A percentile compares a stretch with the other conserved stretches of the same genome.
phyloP scores from a whole-genome alignment of 495 filamentous ascomycete species.

The Aspergillus sparsus region DNA sequence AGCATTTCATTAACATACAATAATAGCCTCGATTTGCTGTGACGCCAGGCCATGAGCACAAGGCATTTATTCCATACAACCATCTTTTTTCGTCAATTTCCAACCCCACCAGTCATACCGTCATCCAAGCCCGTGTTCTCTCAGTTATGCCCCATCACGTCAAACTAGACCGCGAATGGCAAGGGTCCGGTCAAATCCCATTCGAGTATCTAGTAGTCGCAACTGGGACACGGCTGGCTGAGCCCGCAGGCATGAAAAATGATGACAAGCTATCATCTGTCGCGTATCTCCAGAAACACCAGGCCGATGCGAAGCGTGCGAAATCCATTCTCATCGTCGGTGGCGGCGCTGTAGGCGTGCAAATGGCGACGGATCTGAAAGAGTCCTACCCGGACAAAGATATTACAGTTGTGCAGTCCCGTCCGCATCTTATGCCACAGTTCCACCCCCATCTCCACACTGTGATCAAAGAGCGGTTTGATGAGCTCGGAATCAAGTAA shows the following conservation, averaged over 20 bases:
- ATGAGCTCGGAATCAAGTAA: constrained; percentile 39
- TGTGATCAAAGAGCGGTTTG: constrained; percentile 43
- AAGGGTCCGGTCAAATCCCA: constrained; percentile 41
- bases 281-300: constrained; percentile 42
- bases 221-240: constrained; percentile 47
- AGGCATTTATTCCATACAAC: constrained; percentile 57
- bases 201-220: constrained; percentile 52
- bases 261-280: constrained; percentile 49
- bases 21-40: constrained; percentile 53
- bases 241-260: constrained; percentile 47
- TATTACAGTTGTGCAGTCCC: constrained; percentile 59
- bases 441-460: constrained; percentile 54
- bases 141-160: constrained; percentile 41
- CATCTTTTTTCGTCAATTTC: constrained; percentile 38
- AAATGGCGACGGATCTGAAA: constrained; percentile 63
- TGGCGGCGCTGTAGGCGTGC: constrained; percentile 62
- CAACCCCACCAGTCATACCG: constrained; percentile 34
- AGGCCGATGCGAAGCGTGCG: constrained; percentile 35
- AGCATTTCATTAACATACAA: constrained; percentile 14
- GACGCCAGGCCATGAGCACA: constrained; percentile 51
- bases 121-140: constrained; percentile 46
- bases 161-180: constrained; percentile 50
- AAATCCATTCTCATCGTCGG: constrained; percentile 57
- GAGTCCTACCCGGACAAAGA: constrained; percentile 57
- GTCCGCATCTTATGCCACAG: constrained; percentile 50